Evolutionary conservation across 148 eudicot species (phyloP).

Genomic region (Gaultheria prostrata): DNA sequence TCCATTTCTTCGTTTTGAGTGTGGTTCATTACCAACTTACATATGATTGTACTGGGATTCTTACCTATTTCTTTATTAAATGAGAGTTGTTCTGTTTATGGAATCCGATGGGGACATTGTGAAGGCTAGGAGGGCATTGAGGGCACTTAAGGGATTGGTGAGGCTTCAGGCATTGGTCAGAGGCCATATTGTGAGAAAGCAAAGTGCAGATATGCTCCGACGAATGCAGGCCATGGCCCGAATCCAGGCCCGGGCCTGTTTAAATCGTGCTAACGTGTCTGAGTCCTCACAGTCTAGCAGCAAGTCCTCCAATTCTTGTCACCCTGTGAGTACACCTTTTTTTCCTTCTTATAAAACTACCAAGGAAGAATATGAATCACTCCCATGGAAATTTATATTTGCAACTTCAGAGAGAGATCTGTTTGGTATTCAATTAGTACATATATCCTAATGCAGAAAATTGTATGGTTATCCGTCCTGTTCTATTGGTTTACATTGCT

Average conservation of each 20-base stretch:
- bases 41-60: not conserved
- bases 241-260: constrained; percentile 78
- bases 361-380: not conserved
- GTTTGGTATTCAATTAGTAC: not conserved
- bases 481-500: not conserved
- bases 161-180: constrained; percentile 95
- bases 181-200: constrained; percentile 86
- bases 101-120: not conserved
- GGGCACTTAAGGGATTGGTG: constrained; percentile 88
- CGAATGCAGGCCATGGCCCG: constrained; percentile 93
- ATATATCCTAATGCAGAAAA: not conserved
- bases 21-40: not conserved
- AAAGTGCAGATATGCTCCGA: constrained; percentile 85
- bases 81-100: not conserved
- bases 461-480: not conserved
- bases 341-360: not conserved
- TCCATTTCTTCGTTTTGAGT: not conserved
- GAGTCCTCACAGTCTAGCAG: constrained; percentile 36
- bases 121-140: constrained; percentile 90
- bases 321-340: constrained; percentile 37
- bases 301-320: constrained; percentile 27
- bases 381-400: not conserved
- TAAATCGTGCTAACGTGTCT: constrained; percentile 43
- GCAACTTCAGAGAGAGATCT: not conserved
- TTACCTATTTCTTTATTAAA: not conserved